These are phyloP conservation scores for Astrocystis sublimbata DNA, from an alignment of 495 filamentous ascomycete genomes.

Conservation along the genomic window DNA sequence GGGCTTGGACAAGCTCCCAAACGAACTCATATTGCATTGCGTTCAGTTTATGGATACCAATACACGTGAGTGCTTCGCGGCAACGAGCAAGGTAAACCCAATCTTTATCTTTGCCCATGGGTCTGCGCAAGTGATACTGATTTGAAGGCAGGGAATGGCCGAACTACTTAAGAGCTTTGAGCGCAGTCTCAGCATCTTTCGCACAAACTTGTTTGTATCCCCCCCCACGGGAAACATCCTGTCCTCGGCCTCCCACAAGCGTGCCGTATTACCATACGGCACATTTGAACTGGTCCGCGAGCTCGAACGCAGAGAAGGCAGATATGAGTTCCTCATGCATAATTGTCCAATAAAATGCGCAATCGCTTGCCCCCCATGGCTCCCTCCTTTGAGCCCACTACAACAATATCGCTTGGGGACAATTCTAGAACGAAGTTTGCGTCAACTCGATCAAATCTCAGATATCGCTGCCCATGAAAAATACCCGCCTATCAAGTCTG, in stretches of 20 bases:
- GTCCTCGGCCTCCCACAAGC: slow-evolving; percentile 22
- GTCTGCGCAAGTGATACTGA: not conserved
- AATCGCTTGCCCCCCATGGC: not conserved
- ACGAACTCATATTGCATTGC: slow-evolving; percentile 31
- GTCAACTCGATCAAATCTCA: slow-evolving; percentile 23
- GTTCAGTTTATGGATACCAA: slow-evolving; percentile 26
- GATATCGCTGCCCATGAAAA: slow-evolving; percentile 22
- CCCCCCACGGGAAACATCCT: slow-evolving; percentile 22
- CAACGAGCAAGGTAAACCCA: slow-evolving; percentile 22
- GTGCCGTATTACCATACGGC: slow-evolving; percentile 17
- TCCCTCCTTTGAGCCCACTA: not conserved
- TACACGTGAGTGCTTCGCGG: slow-evolving; percentile 20
- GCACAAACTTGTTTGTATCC: not conserved
- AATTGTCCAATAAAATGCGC: not conserved
- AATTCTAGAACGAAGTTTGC: slow-evolving; percentile 18
- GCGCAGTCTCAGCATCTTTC: slow-evolving; percentile 22
- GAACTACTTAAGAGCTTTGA: slow-evolving; percentile 22
- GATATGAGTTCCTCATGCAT: slow-evolving; percentile 23
- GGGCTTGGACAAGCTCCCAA: not conserved
- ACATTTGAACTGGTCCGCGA: slow-evolving; percentile 29
- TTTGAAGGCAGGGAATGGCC: slow-evolving; percentile 1
- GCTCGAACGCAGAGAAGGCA: slow-evolving; percentile 24
- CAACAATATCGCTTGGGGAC: slow-evolving; percentile 6
- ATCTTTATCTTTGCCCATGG: not conserved
- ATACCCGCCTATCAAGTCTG: not conserved